phyloP scores from a whole-genome alignment of 2,329 filamentous ascomycete genomes.

The Aspergillus vadensis region DNA sequence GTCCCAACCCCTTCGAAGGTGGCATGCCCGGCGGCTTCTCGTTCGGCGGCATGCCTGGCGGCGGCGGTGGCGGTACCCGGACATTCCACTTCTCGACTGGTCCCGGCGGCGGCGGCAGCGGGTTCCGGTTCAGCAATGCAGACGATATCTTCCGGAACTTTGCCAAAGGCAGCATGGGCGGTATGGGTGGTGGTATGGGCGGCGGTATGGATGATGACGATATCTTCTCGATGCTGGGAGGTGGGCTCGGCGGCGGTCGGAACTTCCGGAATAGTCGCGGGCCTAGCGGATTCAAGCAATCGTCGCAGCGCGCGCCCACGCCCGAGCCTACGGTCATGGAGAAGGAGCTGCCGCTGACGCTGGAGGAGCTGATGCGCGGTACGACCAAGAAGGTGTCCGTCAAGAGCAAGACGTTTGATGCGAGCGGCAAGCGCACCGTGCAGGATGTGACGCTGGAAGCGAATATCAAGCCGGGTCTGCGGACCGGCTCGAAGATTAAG shows the following conservation, averaged over 20 bases:
- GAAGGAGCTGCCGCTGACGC: conserved; percentile 72
- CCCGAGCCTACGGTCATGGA: conserved; percentile 92
- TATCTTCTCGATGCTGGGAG: conserved; percentile 55
- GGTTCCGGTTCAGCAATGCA: conserved; percentile 82
- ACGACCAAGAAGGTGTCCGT: conserved; percentile 97
- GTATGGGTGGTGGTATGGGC: conserved; percentile 52
- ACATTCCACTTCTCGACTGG: conserved; percentile 51
- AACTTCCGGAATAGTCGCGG: conserved; percentile 37
- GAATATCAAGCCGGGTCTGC: conserved; percentile 91
- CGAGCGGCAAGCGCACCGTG: conserved; percentile 75
- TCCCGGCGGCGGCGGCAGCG: conserved; percentile 60
- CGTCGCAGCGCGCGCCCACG: conserved; percentile 51
- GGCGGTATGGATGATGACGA: conserved; percentile 55
- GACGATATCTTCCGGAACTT: conserved; percentile 86
- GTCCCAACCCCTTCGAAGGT: conserved; percentile 61
- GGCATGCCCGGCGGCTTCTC: conserved; percentile 58
- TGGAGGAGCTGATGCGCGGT: conserved; percentile 88
- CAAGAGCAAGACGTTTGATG: conserved; percentile 92
- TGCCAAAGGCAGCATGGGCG: conserved; percentile 60
- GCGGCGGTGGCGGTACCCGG: conserved; percentile 44
- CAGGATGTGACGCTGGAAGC: conserved; percentile 92
- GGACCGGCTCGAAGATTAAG: conserved; percentile 97
- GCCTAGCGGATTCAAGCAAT: conserved; percentile 32
- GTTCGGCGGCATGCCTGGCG: conserved; percentile 54
- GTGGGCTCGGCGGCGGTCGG: conserved; percentile 48